Base-by-base conservation (phyloP, 768 basidiomycete species). In the Lentinula edodes region DNA sequence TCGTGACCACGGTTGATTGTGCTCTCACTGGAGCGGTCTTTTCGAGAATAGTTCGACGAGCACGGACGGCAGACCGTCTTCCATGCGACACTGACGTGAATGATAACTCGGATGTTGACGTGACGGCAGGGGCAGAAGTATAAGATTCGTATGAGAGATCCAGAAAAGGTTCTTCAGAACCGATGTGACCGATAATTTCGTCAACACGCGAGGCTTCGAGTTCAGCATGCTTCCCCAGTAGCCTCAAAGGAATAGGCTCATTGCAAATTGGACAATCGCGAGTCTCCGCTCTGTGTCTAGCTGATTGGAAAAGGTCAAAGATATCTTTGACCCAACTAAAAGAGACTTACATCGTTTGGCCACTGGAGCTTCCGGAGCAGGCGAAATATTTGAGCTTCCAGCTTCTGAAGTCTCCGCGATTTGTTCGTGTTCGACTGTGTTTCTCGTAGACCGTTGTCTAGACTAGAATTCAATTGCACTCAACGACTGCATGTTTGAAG, bases 181-280 rank as follows among this genome's bases (percentile, higher is more conserved):
- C 88, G 50, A 91, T 78, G 52, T 80, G 78, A 58, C 74, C 76
- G 18, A 90, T 80, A 52, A 93, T 87, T 51, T 83, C 80, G 62
- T 90, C 83, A 20, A 91, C 79, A 63, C 90, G 82, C 65, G 89
- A 80, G 39, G 80, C 74, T 71, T 93, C 91, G 32, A 92, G 77
- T 45, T 78, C 78, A 3, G 81, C 78, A 66, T 93, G 91, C 60
- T 75, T 78, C 2, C 76, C 77, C 15, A 93, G 77, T n/a, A 92
- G 78, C 12, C 90, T 85, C 23, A 91, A 68, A 13, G 91, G 90
- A 45, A 93, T 88, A 42, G 70, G 70, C 69, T 93, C 90, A 13
- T 79, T 74, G 72, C 91, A 93, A 42, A 88, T 83, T 1, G 91
- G 91, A 68, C 91, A 93, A 62, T 76, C 76, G 61, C 85, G 78